A percentile compares a stretch with the other conserved stretches of the same genome.
phyloP scores from a whole-genome alignment of 352 stramenopile species.

The Phytopythium aichiense region DNA sequence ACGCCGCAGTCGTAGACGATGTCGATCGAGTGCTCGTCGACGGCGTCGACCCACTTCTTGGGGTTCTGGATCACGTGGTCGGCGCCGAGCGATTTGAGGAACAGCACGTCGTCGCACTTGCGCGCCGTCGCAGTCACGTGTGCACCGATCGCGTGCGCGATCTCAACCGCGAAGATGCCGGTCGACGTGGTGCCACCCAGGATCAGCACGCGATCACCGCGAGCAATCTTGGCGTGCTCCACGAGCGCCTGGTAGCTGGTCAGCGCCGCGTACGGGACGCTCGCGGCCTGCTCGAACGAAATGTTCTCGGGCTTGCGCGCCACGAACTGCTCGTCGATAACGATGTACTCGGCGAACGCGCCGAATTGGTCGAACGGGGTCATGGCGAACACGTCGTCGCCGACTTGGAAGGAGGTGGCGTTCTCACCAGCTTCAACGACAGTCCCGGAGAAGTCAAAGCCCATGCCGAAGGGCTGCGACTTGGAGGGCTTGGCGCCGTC shows the following conservation, averaged over 20 bases:
- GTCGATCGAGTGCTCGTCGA: slow-evolving; percentile 32
- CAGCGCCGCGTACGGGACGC: slow-evolving; percentile 42
- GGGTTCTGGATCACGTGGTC: slow-evolving; percentile 60
- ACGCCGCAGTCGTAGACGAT: slow-evolving; percentile 35
- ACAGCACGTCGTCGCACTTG: slow-evolving; percentile 48
- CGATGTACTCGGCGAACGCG: slow-evolving; percentile 49
- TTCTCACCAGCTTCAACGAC: slow-evolving; percentile 47
- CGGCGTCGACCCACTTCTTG: slow-evolving; percentile 28
- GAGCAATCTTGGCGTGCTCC: slow-evolving; percentile 25
- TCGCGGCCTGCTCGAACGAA: slow-evolving; percentile 48
- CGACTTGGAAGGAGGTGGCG: slow-evolving; percentile 41
- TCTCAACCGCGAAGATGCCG: slow-evolving; percentile 50
- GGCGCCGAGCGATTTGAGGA: slow-evolving; percentile 38
- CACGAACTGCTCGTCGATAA: slow-evolving; percentile 33
- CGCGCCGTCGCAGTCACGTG: slow-evolving; percentile 52
- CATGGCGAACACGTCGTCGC: slow-evolving; percentile 64
- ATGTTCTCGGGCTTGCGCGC: slow-evolving; percentile 47
- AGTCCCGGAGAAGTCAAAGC: slow-evolving; percentile 60
- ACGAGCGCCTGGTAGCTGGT: slow-evolving; percentile 53
- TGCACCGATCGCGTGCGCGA: slow-evolving; percentile 55
- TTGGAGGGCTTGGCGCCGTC: slow-evolving; percentile 22
- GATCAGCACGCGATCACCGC: slow-evolving; percentile 37
- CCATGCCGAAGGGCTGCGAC: slow-evolving; percentile 36
- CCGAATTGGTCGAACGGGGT: slow-evolving; percentile 28
- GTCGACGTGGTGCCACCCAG: slow-evolving; percentile 60